Percentiles rank a stretch among this genome's conserved stretches.
These are phyloP conservation scores for Verticillium albo-atrum DNA, from an alignment of 2,329 filamentous ascomycete genomes.

Conservation along the genomic window DNA sequence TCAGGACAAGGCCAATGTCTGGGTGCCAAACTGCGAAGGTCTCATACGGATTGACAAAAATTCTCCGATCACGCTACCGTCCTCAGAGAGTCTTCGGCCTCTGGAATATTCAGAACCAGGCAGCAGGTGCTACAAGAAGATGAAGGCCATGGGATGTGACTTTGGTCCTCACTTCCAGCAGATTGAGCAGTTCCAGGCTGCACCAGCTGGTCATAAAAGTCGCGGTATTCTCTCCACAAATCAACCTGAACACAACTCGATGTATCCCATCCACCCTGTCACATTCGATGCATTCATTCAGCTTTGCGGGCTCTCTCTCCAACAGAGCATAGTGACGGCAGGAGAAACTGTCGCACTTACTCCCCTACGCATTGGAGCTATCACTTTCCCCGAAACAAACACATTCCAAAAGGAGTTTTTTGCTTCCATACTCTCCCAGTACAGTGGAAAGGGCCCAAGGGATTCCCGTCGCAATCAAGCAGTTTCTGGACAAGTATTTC, in stretches of 20 bases:
- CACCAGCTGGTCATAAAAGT: neutral
- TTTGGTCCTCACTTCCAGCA: conserved; percentile 2
- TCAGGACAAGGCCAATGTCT: neutral
- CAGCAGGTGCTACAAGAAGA: neutral
- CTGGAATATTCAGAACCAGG: neutral
- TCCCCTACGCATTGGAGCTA: neutral
- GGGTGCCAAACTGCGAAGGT: conserved; percentile 2
- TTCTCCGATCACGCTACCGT: no score
- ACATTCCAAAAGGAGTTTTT: neutral
- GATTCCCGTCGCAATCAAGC: neutral
- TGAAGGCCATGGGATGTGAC: neutral
- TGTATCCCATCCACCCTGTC: conserved; percentile 2
- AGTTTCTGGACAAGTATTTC: neutral
- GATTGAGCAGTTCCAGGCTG: neutral
- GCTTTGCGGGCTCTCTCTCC: neutral
- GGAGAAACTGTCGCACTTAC: neutral
- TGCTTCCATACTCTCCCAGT: neutral
- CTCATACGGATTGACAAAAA: neutral
- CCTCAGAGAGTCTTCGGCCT: neutral
- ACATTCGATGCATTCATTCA: neutral
- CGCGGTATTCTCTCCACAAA: neutral
- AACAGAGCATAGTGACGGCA: neutral
- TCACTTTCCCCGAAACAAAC: neutral
- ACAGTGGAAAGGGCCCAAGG: neutral
- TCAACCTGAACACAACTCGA: neutral